Evolutionary conservation across 2,329 filamentous ascomycete genomes (phyloP), one percentile per base, ranked within the genome.

Genomic region (Cyphellophora attinorum): DNA sequence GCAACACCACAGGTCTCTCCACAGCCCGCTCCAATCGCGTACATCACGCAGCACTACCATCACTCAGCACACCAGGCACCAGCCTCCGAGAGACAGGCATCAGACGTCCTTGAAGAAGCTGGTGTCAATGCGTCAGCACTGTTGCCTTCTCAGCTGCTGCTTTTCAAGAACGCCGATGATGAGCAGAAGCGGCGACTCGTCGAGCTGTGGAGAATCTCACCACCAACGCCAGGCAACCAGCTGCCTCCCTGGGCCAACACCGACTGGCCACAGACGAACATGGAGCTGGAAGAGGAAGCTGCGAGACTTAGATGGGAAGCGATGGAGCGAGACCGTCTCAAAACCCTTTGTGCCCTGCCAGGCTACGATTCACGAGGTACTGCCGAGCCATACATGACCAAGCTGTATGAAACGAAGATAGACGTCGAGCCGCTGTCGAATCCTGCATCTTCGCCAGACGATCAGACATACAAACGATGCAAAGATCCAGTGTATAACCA

Each of bases 161-260:
- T 94, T 27, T 93, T 93, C 66, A 74, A 74, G 46, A 76, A 79
- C 42, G 85, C 84, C 34, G 78, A 82, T 38, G 64, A 72, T 15
- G 68, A 79, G 28, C 84, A 93, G 57, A 76, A 80, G 51, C 62
- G 78, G 38, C 75, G 84, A 14, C 68, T 94, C 11, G 67, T 93
- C 25, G 81, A 93, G 55, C 74, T 93, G 11, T 94, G 86, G 86
- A 78, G 76, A 39, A 85, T 88, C 46, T 84, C 76, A 38, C 83
- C 83, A 14, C 82, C 81, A 0, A 71, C 67, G 27, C 73, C 62
- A 31, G 68, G 72, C 35, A 72, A 74, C 44, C 63, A 68, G 2
- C 60, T 66, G 6, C 53, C 75, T 6, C 67, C 70, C 46, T 67
- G 76, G 37, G 72, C 80, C 51, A 31, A 58, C 64, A 76, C 55